These are phyloP conservation scores for Hortaea werneckii DNA, from an alignment of 2,329 filamentous ascomycete species.

Conservation along the genomic window DNA sequence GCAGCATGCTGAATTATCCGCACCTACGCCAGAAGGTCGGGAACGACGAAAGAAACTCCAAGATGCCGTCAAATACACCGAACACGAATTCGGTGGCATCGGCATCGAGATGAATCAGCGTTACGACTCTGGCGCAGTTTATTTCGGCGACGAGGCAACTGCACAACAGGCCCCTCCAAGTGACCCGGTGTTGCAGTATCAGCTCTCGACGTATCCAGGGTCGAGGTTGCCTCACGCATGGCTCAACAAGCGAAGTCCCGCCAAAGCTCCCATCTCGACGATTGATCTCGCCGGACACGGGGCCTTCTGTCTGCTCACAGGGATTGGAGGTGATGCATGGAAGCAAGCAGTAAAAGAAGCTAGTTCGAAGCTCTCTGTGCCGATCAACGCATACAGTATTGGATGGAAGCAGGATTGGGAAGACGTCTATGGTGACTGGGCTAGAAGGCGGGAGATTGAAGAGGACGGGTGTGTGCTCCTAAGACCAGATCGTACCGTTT, in stretches of 20 bases:
- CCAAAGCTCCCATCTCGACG: conserved; percentile 40
- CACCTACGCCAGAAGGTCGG: conserved; percentile 18
- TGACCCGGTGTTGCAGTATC: conserved; percentile 16
- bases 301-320: conserved; percentile 32
- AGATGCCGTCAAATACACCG: conserved; percentile 21
- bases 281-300: conserved; percentile 51
- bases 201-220: conserved; percentile 46
- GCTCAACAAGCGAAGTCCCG: conserved; percentile 43
- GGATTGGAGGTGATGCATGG: conserved; percentile 49
- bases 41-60: conserved; percentile 28
- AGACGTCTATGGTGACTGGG: conserved; percentile 55
- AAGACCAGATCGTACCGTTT: conserved; percentile 50
- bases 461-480: conserved; percentile 50
- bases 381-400: conserved; percentile 42
- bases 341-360: conserved; percentile 38
- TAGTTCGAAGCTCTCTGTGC: conserved; percentile 31
- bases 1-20: conserved; percentile 20
- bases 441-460: conserved; percentile 40
- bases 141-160: conserved; percentile 18
- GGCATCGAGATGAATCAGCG: conserved; percentile 52
- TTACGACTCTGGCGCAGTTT: conserved; percentile 37
- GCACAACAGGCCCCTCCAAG: conserved; percentile 12
- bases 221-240: conserved; percentile 52
- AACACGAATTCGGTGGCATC: conserved; percentile 41
- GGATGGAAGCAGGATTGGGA: conserved; percentile 51